Evolutionary conservation across 73 alveolate genomes (phyloP), one percentile per base, ranked within the genome.

Genomic region (Tetrahymena thermophila): DNA sequence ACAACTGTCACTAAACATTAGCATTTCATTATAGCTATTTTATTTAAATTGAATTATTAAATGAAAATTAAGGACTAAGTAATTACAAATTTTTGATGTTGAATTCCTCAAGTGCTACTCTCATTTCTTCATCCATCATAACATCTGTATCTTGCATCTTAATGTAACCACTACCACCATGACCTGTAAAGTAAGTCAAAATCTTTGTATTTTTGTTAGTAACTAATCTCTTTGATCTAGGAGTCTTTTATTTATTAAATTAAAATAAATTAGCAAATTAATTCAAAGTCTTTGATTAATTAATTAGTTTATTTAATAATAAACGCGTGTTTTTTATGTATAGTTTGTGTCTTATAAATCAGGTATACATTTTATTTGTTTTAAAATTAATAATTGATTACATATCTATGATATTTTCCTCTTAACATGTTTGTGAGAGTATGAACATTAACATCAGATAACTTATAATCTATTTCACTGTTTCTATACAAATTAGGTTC

Each of bases 161-260:
- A 8, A 94, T 95, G 35, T 95, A 95, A 10, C 96, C 96, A 43
- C 89, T 94, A 85, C 96, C 96, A 42, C 96, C 96, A 43, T 95
- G 96, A 34, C 96, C 96, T 85, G 57, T 85, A 71, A 95, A 38
- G 34, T 71, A 85, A 50, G 93, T 85, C 34, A 95, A 44, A 25
- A 95, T 35, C 58, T 55, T 95, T 10, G 84, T 34, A 34, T 85
- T 93, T 44, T 95, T 95, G 13, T 85, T 57, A 31, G 93, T 40
- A 1, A 44, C 83, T 34, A 95, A 13, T 85, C 96, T 95, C 93
- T 93, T 95, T 19, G 96, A 95, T 95, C 93, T 85, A 1, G 96
- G 96, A 28, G 96, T 95, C 96, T 95, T 85, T 85, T 40, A 40
- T 40, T 40, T 40, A 40, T 40, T 40, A 40, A 40, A 35, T 40